Percentiles rank a stretch among this genome's conserved stretches.
These are phyloP conservation scores for Helichrysum umbraculigerum DNA, from an alignment of 129 eudicot species.

Conservation along the genomic window DNA sequence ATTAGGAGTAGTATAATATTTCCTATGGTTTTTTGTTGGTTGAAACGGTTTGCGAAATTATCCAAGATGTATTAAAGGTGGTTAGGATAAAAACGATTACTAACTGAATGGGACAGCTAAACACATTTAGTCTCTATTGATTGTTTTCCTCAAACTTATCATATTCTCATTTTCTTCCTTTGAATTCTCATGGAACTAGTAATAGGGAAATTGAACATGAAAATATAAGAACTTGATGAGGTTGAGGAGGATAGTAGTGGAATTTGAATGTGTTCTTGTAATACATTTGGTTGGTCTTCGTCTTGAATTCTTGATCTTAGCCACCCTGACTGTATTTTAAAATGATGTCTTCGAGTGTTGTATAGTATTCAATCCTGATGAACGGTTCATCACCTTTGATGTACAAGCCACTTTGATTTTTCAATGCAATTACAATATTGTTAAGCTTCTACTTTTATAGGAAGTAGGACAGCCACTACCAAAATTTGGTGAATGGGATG, in stretches of 20 bases:
- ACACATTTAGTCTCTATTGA: too few species aligned
- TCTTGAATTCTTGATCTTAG: not conserved
- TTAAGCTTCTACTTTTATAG: constrained; percentile 35
- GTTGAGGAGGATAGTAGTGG: not conserved
- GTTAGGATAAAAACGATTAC: too few species aligned
- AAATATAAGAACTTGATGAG: not conserved
- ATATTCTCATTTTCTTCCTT: not conserved
- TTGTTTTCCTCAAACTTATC: too few species aligned
- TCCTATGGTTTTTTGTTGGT: too few species aligned
- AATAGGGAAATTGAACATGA: not conserved
- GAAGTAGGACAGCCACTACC: constrained; percentile 79
- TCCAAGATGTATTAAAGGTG: too few species aligned
- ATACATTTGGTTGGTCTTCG: not conserved
- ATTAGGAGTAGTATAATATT: too few species aligned
- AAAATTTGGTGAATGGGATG: constrained; percentile 90
- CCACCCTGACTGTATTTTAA: not conserved
- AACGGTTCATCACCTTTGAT: not conserved
- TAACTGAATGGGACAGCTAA: too few species aligned
- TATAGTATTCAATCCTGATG: not conserved
- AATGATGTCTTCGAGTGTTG: not conserved
- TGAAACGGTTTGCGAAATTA: too few species aligned
- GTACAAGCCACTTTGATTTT: not conserved
- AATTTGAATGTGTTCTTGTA: not conserved
- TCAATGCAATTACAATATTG: not conserved
- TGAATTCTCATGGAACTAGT: not conserved